Evolutionary conservation across 129 eudicot species (phyloP).

Genomic region (Flaveria sonorensis): DNA sequence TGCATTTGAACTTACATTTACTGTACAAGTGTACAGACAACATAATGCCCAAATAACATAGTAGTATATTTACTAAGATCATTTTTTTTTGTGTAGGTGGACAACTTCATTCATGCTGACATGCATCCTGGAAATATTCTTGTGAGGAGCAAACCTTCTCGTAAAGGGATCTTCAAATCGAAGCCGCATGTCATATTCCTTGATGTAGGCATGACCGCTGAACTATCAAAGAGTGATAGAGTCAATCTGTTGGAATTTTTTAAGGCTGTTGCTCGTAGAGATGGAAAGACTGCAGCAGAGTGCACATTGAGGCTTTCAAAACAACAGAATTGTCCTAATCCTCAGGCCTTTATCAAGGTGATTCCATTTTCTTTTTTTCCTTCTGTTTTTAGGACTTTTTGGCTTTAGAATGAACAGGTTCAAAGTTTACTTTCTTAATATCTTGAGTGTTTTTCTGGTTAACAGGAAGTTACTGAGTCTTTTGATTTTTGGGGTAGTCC

Average conservation of each 20-base stretch:
- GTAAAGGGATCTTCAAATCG: conserved; percentile 64
- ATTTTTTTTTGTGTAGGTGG: conserved; percentile 54
- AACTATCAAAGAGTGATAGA: conserved; percentile 73
- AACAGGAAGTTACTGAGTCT: conserved; percentile 81
- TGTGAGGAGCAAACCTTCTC: conserved; percentile 68
- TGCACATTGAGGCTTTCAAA: conserved; percentile 74
- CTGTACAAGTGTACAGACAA: background rate
- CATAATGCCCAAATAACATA: background rate
- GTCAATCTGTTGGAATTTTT: conserved; percentile 75
- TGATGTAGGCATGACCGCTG: conserved; percentile 98
- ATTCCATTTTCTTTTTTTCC: background rate
- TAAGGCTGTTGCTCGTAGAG: conserved; percentile 89
- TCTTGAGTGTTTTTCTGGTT: background rate
- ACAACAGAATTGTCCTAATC: conserved; percentile 88
- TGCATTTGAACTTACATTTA: background rate
- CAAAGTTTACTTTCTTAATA: background rate
- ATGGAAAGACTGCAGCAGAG: conserved; percentile 82
- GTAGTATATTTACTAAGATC: background rate
- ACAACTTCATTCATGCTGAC: conserved; percentile 95
- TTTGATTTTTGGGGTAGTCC: conserved; percentile 95
- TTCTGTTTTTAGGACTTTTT: background rate
- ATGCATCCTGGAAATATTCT: conserved; percentile 99
- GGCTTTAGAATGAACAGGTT: background rate
- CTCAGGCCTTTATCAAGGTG: conserved; percentile 77
- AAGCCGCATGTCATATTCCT: conserved; percentile 91